Conservation (phyloP, 176 grass and related monocot genomes). For the Coix lacrymajobi region DNA sequence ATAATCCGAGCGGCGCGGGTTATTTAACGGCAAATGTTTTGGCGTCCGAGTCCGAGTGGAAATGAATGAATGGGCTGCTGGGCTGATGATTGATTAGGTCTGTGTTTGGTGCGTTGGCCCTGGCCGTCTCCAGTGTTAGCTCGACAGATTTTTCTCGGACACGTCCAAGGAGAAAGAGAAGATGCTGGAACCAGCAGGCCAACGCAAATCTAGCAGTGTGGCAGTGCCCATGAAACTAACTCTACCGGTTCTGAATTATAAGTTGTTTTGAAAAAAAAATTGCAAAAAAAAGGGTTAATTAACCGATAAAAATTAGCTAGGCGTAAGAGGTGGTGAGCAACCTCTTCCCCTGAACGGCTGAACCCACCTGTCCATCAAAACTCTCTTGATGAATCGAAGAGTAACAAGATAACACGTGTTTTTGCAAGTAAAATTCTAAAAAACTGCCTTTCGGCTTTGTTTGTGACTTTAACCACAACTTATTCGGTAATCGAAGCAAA, state of each 20-base stretch:
- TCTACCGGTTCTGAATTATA: too few species aligned
- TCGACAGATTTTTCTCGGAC: not conserved
- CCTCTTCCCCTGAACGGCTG: not conserved
- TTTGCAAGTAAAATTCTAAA: not conserved
- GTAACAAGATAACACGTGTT: not conserved
- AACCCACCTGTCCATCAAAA: not conserved
- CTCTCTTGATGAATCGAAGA: not conserved
- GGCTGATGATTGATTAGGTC: not conserved
- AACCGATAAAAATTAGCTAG: too few species aligned
- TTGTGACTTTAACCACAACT: not conserved
- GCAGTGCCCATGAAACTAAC: too few species aligned
- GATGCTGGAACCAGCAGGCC: not conserved
- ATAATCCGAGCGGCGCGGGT: conserved; percentile 24
- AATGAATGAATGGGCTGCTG: not conserved
- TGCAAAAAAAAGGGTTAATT: too few species aligned
- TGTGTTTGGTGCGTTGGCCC: not conserved
- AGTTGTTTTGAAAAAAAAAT: too few species aligned
- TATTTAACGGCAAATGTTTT: conserved; percentile 23
- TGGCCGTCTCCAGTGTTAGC: not conserved
- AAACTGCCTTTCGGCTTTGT: not conserved
- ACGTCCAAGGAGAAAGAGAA: not conserved
- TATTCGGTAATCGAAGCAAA: not conserved
- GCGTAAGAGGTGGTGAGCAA: not conserved
- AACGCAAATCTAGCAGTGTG: too few species aligned
- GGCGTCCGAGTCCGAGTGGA: not conserved